Conservation (phyloP, 2,329 filamentous ascomycete species). For the Fusarium humuli region DNA sequence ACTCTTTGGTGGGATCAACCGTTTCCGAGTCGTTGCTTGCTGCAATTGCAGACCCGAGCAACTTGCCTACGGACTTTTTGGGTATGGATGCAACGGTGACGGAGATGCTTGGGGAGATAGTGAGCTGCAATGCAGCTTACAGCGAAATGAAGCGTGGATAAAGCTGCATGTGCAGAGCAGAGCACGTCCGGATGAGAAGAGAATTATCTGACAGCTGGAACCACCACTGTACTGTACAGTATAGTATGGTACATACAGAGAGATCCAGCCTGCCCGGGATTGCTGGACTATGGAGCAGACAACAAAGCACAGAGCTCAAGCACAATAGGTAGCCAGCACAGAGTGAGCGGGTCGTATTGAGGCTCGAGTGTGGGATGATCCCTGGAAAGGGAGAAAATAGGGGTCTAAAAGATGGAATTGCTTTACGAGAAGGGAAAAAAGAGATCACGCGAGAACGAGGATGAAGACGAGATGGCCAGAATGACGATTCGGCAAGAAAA, state of each 20-base stretch:
- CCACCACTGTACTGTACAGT: constrained; percentile 1
- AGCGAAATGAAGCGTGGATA: constrained; percentile 13
- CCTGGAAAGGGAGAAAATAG: constrained; percentile 30
- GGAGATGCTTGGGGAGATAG: constrained; percentile 34
- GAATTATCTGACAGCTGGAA: constrained; percentile 5
- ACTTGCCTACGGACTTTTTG: constrained; percentile 11
- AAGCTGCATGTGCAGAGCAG: constrained; percentile 6
- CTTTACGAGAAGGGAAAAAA: constrained; percentile 1
- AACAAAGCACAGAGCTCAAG: constrained; percentile 21
- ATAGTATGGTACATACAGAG: background rate
- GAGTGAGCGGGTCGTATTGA: constrained; percentile 30
- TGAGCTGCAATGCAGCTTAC: constrained; percentile 33
- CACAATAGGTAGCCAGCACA: constrained; percentile 23
- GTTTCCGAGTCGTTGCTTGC: constrained; percentile 30
- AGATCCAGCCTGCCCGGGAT: background rate
- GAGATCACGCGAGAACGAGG: background rate
- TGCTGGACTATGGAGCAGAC: constrained; percentile 5
- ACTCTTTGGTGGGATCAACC: constrained; percentile 25
- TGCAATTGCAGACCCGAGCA: background rate
- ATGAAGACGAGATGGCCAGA: background rate
- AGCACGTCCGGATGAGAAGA: background rate
- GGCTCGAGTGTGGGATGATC: constrained; percentile 23
- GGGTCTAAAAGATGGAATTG: constrained; percentile 19
- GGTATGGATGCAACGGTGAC: constrained; percentile 26
- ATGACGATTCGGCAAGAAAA: constrained; percentile 2